phyloP scores from a whole-genome alignment of 805 yeast species.

The Wickerhamiella dianesei region DNA sequence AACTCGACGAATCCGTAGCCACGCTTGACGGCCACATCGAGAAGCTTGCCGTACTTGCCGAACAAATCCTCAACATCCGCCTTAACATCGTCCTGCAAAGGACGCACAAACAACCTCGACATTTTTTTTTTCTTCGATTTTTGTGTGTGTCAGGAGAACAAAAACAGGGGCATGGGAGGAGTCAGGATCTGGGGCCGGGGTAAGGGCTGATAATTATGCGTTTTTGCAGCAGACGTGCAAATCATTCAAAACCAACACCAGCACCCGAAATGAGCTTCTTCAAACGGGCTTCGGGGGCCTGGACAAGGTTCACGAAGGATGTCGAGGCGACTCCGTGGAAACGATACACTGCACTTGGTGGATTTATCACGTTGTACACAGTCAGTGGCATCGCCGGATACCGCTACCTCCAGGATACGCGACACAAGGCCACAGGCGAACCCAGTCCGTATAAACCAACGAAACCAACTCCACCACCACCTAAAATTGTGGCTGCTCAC shows the following conservation, averaged over 20 bases:
- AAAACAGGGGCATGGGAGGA: background rate
- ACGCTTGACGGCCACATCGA: slow-evolving; percentile 42
- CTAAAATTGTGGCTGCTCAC: slow-evolving; percentile 23
- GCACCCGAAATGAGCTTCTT: background rate
- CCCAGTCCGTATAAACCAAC: slow-evolving; percentile 21
- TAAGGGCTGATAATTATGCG: background rate
- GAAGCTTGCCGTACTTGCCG: slow-evolving; percentile 36
- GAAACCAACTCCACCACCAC: slow-evolving; percentile 1
- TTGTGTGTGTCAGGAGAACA: background rate
- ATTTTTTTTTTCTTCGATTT: background rate
- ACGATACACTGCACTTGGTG: slow-evolving; percentile 11
- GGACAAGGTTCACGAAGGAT: slow-evolving; percentile 2
- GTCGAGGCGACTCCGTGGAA: slow-evolving; percentile 15
- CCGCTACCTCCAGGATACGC: slow-evolving; percentile 25
- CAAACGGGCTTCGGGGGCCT: background rate
- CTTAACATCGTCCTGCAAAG: slow-evolving; percentile 15
- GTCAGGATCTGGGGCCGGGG: background rate
- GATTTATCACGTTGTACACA: slow-evolving; percentile 12
- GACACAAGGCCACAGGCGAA: slow-evolving; percentile 26
- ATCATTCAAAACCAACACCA: no score
- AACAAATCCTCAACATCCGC: slow-evolving; percentile 39
- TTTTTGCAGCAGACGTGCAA: no score
- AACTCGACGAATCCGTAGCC: slow-evolving; percentile 62
- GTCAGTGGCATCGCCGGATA: slow-evolving; percentile 15
- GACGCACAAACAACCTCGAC: slow-evolving; percentile 20